These are phyloP conservation scores for Fonsecaea pugnacius DNA, from an alignment of 2,329 filamentous ascomycete genomes.

Conservation along the genomic window DNA sequence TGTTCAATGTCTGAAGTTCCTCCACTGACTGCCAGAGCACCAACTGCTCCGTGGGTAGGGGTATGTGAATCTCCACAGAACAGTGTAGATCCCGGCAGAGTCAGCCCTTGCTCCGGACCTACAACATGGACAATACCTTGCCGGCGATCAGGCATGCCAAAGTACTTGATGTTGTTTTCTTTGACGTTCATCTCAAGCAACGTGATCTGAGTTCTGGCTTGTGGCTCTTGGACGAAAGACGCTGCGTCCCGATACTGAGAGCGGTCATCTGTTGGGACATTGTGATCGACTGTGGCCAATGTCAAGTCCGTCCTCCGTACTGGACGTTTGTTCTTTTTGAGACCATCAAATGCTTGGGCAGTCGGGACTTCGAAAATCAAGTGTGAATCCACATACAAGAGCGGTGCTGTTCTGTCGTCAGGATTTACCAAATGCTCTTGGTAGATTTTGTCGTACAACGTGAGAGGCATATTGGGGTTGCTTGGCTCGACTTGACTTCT, in stretches of 20 bases:
- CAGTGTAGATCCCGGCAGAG: slow-evolving; percentile 90
- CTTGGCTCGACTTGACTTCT: slow-evolving; percentile 1
- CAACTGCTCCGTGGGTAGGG: slow-evolving; percentile 94
- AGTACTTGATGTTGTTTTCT: slow-evolving; percentile 94
- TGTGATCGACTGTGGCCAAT: slow-evolving; percentile 95
- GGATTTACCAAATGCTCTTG: slow-evolving; percentile 22
- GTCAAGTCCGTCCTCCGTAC: slow-evolving; percentile 95
- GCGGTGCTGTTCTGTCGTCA: slow-evolving; percentile 16
- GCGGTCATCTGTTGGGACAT: slow-evolving; percentile 86
- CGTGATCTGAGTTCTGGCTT: slow-evolving; percentile 88
- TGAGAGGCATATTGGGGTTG: slow-evolving; percentile 17
- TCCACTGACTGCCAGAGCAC: slow-evolving; percentile 91
- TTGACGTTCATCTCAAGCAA: slow-evolving; percentile 97
- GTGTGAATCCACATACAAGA: slow-evolving; percentile 71
- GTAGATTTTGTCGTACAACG: slow-evolving; percentile 23
- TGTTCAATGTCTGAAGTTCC: slow-evolving; percentile 98
- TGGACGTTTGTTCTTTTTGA: slow-evolving; percentile 82
- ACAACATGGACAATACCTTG: slow-evolving; percentile 98
- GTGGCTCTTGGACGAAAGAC: slow-evolving; percentile 90
- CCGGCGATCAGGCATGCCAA: slow-evolving; percentile 90
- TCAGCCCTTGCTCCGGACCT: slow-evolving; percentile 97
- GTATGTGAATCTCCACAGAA: slow-evolving; percentile 98
- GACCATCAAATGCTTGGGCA: slow-evolving; percentile 96
- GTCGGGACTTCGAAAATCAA: slow-evolving; percentile 97
- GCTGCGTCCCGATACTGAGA: slow-evolving; percentile 92